Evolutionary conservation across 495 filamentous ascomycete genomes (phyloP).

Genomic region (Evernia prunastri): DNA sequence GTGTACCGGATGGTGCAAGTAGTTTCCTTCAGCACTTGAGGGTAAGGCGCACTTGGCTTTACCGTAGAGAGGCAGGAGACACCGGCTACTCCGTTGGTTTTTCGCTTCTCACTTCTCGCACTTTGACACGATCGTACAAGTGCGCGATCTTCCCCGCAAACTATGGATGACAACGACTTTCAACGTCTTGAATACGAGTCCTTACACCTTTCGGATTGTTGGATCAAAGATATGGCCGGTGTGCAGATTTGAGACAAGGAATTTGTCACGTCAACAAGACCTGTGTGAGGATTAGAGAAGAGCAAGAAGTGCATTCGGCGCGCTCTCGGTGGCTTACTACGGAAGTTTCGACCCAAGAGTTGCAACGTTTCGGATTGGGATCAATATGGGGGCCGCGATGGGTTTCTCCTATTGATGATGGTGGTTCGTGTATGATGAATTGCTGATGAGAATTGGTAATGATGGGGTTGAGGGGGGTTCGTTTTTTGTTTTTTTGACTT

Average conservation of each 20-base stretch:
- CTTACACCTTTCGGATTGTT: background rate
- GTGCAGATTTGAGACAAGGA: background rate
- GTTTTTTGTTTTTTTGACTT: background rate
- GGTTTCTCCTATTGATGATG: background rate
- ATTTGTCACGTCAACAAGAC: background rate
- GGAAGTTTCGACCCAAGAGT: background rate
- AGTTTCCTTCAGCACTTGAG: slow-evolving; percentile 11
- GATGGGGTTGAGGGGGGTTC: background rate
- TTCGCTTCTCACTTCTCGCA: background rate
- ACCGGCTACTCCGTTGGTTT: slow-evolving; percentile 18
- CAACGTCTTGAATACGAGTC: background rate
- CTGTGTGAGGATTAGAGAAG: slow-evolving; percentile 1
- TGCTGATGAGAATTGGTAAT: slow-evolving; percentile 2
- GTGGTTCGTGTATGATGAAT: background rate
- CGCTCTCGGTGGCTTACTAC: background rate
- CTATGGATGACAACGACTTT: slow-evolving; percentile 1
- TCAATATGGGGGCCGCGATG: background rate
- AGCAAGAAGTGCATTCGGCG: slow-evolving; percentile 1
- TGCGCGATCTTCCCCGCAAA: slow-evolving; percentile 17
- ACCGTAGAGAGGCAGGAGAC: slow-evolving; percentile 3
- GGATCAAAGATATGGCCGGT: background rate
- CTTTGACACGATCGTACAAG: background rate
- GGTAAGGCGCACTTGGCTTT: slow-evolving; percentile 20
- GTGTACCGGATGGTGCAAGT: slow-evolving; percentile 10
- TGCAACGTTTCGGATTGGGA: slow-evolving; percentile 5